Base-by-base conservation (phyloP, 2,329 filamentous ascomycete genomes). In the Allantophomopsis cytisporea region DNA sequence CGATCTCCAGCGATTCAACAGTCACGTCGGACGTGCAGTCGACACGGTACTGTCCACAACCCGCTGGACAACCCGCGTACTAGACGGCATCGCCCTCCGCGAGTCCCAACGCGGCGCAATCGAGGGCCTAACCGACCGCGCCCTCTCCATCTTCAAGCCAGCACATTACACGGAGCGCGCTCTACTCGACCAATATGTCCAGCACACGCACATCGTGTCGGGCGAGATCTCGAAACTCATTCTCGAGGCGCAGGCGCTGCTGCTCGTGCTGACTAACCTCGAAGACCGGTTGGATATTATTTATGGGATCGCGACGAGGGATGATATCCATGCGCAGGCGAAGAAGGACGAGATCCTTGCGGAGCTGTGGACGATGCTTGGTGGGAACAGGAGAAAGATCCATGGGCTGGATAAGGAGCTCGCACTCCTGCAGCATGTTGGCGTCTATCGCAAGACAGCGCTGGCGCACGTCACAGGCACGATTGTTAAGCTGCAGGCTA, bases 41-140 rank as follows among this genome's bases (percentile, higher is more conserved):
- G 83, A 89, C 51, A 73, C 73, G 30, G 76, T 88, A 37, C 77
- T 88, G 43, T 72, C 69, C 45, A 84, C 82, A 41, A 87, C 85
- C 51, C 72, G 73, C 40, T 87, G 80, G 80, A 88, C 83, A 0
- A 69, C 78, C 36, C 68, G 76, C 13, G 52, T 56, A 23, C 48
- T 57, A 7, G 54, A 56, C 41, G 48, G 50, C 2, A 54, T 57
- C 18, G 47, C 52, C 39, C 47, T 52, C 14, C 48, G 46, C 31
- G 48, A 51, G 33, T 44, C 41, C 1, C 45, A 47, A 7, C 47
- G 48, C 11, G 54, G 54, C 3, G 38, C 45, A 2, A 44, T 78
- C 42, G 51, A 46, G 14, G 47, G 50, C 2, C 48, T 70, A 34
- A 58, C 62, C 33, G 60, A 65, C 36, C 66, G 62, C 43, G 45